A percentile compares a stretch with the other conserved stretches of the same genome.
phyloP scores from a whole-genome alignment of 2,329 filamentous ascomycete species.

The Scedosporium aurantiacum region DNA sequence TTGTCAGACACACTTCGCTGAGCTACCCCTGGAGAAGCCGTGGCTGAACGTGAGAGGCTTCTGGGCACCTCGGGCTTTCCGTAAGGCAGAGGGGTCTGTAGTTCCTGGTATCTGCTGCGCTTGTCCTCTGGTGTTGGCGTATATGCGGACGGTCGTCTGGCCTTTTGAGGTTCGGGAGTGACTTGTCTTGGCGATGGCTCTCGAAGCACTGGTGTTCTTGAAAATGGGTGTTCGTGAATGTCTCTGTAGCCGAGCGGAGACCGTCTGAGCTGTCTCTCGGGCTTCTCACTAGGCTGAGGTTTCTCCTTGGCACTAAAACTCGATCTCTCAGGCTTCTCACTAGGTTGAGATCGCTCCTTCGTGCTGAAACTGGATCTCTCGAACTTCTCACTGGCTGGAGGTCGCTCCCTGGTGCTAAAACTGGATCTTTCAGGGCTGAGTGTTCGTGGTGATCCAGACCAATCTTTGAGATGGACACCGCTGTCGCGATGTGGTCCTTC shows the following conservation, averaged over 20 bases:
- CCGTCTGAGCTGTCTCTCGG: slow-evolving; percentile 11
- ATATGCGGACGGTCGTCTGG: slow-evolving; percentile 14
- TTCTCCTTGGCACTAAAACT: slow-evolving; percentile 1
- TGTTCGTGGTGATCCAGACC: slow-evolving; percentile 21
- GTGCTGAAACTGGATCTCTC: background rate
- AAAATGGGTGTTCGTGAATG: slow-evolving; percentile 18
- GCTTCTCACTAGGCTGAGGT: slow-evolving; percentile 10
- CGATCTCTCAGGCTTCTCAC: slow-evolving; percentile 7
- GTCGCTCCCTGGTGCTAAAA: slow-evolving; percentile 3
- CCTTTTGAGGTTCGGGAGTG: slow-evolving; percentile 36
- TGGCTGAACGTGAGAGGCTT: slow-evolving; percentile 8
- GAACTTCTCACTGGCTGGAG: too few relatives aligned
- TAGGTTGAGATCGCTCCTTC: slow-evolving; percentile 4
- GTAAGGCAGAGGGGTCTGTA: slow-evolving; percentile 6
- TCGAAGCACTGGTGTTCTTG: slow-evolving; percentile 27
- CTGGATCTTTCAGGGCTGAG: slow-evolving; percentile 8
- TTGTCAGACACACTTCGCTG: slow-evolving; percentile 29
- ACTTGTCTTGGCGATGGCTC: slow-evolving; percentile 24
- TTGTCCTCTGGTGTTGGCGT: slow-evolving; percentile 8
- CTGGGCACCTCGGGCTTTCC: slow-evolving; percentile 17
- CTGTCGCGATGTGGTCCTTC: slow-evolving; percentile 38
- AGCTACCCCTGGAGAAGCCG: slow-evolving; percentile 1
- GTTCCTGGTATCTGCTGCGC: slow-evolving; percentile 16
- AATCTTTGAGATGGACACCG: slow-evolving; percentile 43
- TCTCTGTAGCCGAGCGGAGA: slow-evolving; percentile 10